Evolutionary conservation across 73 alveolate species (phyloP), one percentile per base, ranked within the genome.

Genomic region (Halteria grandinella): DNA sequence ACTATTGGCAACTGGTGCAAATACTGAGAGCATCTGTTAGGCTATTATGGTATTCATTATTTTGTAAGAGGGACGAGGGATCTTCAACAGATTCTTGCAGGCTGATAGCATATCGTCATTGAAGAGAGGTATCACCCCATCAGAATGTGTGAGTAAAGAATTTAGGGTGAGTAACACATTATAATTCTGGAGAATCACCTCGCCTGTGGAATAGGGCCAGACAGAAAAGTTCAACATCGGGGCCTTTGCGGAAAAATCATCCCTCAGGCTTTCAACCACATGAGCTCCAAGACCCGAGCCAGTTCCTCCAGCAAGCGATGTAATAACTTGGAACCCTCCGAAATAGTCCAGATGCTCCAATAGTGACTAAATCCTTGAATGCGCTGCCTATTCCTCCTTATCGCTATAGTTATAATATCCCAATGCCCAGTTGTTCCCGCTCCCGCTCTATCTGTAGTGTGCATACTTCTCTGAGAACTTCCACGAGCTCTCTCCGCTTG

Each of bases 381-480:
- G 88, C 40, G 87, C 60, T 20, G 83, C 86, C 53, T 87, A 82
- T 45, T 88, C 93, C 20, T 85, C 91, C 28, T 90, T 86, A 3
- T 89, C 81, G 0, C 90, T 91, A 63, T 81, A 89, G 66, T 84
- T 54, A 55, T 49, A 54, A 75, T 85, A 89, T 0, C 98, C 98
- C 43, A 78, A 69, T n/a, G 98, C 98, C 98, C 98, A 92, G 78
- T 92, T 92, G 79, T 92, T 92, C 0, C 98, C 98, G 55, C 95
- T 78, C 10, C 98, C 98, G 39, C 91, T 83, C 54, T 92, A 89
- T 64, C 85, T 88, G 60, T 88, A 71, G 34, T 55, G 80, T 29
- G 81, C 57, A 62, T 71, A 85, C 17, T 85, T 84, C 55, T 78
- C 50, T 58, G 72, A 72, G 64, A 77, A 91, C 53, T 73, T 54